Conservation (phyloP, 1,284 basidiomycete species). For the Amylostereum chailletii region DNA sequence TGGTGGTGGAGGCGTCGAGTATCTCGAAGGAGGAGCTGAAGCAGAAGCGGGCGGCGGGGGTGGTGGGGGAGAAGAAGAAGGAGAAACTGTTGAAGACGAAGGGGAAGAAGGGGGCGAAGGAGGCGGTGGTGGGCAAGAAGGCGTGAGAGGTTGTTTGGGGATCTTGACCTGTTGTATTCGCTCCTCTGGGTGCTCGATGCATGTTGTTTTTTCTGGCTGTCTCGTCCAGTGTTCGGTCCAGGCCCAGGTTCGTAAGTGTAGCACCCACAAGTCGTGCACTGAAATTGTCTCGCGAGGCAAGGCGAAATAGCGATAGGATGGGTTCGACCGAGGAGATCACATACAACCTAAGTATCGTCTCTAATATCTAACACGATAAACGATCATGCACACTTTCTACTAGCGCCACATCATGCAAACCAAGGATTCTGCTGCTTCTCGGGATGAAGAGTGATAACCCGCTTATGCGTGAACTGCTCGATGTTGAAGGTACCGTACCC, state of each 20-base stretch:
- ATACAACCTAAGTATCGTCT: no score
- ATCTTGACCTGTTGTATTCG: no score
- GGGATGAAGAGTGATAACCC: background rate
- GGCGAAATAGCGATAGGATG: no score
- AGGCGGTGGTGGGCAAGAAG: conserved; percentile 33
- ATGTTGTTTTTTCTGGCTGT: no score
- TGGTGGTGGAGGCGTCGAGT: background rate
- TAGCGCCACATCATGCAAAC: background rate
- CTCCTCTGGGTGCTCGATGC: no score
- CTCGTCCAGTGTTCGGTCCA: no score
- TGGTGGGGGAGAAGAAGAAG: conserved; percentile 44
- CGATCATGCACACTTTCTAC: no score
- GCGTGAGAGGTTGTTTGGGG: background rate
- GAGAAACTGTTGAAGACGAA: conserved; percentile 35
- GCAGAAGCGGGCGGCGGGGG: conserved; percentile 32
- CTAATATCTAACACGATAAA: no score
- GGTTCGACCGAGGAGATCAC: no score
- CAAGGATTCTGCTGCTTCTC: background rate
- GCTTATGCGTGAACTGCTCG: background rate
- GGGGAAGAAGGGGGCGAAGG: conserved; percentile 41
- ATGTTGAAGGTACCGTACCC: background rate
- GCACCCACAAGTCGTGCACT: no score
- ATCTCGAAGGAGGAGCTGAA: conserved; percentile 31
- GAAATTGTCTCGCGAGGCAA: no score
- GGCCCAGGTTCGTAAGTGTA: no score